Evolutionary conservation across 495 filamentous ascomycete genomes (phyloP).

Genomic region (Xylaria venustula): DNA sequence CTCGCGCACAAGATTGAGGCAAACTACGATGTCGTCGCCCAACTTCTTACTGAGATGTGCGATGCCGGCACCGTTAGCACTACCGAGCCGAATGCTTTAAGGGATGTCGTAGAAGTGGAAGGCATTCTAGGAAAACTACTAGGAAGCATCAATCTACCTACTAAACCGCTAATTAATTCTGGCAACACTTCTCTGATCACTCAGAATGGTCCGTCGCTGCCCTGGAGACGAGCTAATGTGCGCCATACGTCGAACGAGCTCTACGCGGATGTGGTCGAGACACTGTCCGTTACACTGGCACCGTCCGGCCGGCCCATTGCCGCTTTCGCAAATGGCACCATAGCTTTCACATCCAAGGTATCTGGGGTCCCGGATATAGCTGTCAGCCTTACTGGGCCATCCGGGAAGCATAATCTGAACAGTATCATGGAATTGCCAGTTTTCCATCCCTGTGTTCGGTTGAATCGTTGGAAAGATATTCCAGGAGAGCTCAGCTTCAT

Average conservation of each 20-base stretch:
- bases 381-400: slow-evolving; percentile 73
- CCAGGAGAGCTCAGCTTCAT: slow-evolving; percentile 93
- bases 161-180: slow-evolving; percentile 24
- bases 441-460: slow-evolving; percentile 92
- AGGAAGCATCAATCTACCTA: slow-evolving; percentile 80
- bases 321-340: slow-evolving; percentile 86
- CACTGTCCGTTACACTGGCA: slow-evolving; percentile 79
- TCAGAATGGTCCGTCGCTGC: slow-evolving; percentile 50
- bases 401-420: slow-evolving; percentile 69
- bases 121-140: slow-evolving; percentile 87
- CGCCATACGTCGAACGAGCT: slow-evolving; percentile 95
- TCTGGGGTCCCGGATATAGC: slow-evolving; percentile 90
- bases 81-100: slow-evolving; percentile 88
- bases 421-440: slow-evolving; percentile 82
- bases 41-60: slow-evolving; percentile 93
- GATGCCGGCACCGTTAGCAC: slow-evolving; percentile 88
- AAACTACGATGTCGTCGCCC: slow-evolving; percentile 91
- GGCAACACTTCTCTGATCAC: slow-evolving; percentile 33
- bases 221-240: slow-evolving; percentile 90
- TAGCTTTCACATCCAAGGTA: slow-evolving; percentile 92
- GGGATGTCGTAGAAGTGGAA: slow-evolving; percentile 88
- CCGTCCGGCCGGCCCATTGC: slow-evolving; percentile 85
- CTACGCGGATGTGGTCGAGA: slow-evolving; percentile 94
- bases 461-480: slow-evolving; percentile 79
- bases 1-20: slow-evolving; percentile 80